Evolutionary conservation across 805 yeast species (phyloP), one percentile per base, ranked within the genome.

Genomic region (Tetrapisispora pingtungensis): DNA sequence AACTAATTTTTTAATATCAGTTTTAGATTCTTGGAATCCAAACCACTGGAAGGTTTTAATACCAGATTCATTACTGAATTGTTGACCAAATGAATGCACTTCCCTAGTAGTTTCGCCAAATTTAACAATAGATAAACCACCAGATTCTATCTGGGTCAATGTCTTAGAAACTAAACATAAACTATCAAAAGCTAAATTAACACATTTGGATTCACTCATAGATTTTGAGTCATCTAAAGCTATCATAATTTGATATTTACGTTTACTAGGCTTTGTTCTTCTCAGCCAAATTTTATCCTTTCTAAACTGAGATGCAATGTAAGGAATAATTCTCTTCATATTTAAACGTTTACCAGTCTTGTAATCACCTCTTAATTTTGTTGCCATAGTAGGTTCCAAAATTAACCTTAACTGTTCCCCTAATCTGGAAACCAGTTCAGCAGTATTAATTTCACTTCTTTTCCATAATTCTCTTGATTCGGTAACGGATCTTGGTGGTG

Each of bases 241-340:
- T 52, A 93, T 84, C 96, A 94, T 85, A 49, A 93, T 85, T 69
- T 93, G 98, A 64, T 93, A 93, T 61, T 89, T 93, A 57, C 99
- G 80, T 70, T 93, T 93, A 53, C 95, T 84, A 45, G 99, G 99
- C 61, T 93, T 90, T 7, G 97, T 88, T 65, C 99, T 78, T 61
- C 96, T 78, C 67, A 93, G 74, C 99, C 99, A 93, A 46, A 93
- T 93, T 71, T 93, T 93, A 64, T 93, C 99, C 63, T 93, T 93
- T 58, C 95, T 80, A 77, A 87, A 93, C 57, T 88, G 95, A 33
- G 96, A 85, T 0, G 99, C 99, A 70, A 93, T 93, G 64, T 90
- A 93, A 7, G 97, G 95, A 57, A 93, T 93, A 56, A 93, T 93
- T 53, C 97, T 75, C 71, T 90, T 93, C 97, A 93, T 89, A 65